Percentiles rank a stretch among this genome's conserved stretches.
Evolutionary conservation across 176 grass and related monocot species (phyloP).

Genomic region (Cymbopogon citratus): DNA sequence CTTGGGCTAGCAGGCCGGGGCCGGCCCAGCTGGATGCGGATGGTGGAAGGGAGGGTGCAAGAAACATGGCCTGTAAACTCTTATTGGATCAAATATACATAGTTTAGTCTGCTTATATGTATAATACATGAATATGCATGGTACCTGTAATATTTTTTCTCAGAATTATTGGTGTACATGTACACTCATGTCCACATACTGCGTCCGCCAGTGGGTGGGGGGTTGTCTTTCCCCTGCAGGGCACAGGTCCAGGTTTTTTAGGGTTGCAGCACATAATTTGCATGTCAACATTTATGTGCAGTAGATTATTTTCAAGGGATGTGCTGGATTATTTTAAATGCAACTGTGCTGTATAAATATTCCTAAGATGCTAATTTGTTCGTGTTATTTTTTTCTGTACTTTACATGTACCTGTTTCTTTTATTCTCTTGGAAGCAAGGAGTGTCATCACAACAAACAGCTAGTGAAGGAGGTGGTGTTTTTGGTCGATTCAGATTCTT

Average conservation of each 20-base stretch:
- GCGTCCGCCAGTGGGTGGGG: too few relatives aligned
- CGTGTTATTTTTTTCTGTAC: conserved; percentile 5
- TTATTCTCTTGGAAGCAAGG: conserved; percentile 69
- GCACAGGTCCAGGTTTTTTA: not conserved
- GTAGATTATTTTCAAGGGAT: not conserved
- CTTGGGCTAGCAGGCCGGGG: too few relatives aligned
- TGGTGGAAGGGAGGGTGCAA: too few relatives aligned
- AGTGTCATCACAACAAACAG: conserved; percentile 48
- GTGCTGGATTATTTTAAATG: conserved; percentile 24
- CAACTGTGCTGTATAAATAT: not conserved
- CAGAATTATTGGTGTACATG: too few relatives aligned
- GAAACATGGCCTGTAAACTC: too few relatives aligned
- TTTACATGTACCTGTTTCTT: conserved; percentile 26
- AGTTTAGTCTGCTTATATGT: too few relatives aligned
- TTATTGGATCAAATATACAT: too few relatives aligned
- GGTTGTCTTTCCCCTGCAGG: too few relatives aligned
- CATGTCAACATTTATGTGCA: not conserved
- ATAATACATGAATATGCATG: too few relatives aligned
- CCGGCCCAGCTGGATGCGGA: too few relatives aligned
- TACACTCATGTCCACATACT: too few relatives aligned
- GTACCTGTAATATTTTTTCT: too few relatives aligned
- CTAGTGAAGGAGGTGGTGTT: conserved; percentile 45
- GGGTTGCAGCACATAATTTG: not conserved
- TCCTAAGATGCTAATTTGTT: not conserved
- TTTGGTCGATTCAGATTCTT: conserved; percentile 71